Base-by-base conservation (phyloP, 1,284 basidiomycete species). In the Leccinum holopus region DNA sequence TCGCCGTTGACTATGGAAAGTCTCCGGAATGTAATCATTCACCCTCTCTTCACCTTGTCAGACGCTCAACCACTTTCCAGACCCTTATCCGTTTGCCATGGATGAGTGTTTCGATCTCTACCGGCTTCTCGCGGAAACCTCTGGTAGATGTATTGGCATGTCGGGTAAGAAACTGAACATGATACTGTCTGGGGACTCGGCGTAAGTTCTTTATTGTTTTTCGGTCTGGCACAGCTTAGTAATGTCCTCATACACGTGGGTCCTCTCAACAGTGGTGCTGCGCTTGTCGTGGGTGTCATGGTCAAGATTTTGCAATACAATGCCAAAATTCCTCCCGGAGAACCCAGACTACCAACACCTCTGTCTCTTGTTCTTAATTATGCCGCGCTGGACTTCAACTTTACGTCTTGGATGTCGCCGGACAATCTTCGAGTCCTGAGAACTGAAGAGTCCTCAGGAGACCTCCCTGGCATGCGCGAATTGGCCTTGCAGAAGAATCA, bases 401-500 rank as follows among this genome's bases (percentile, higher is more conserved):
- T 96, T 74, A 93, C 92, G 0, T 94, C 94, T 28, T 99, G 97
- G 97, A 98, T 98, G 95, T 88, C 95, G 0, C 89, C 91, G 1
- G 84, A 85, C 21, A 90, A 97, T 75, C 81, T 98, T 56, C 86
- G 86, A 5, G 90, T 97, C 11, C 81, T 98, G 11, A 85, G 91
- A 63, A 82, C 85, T 1, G 93, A 94, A 70, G 90, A 95, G 70
- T 94, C 92, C 0, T 86, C 89, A n/a, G 84, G 86, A 1, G 83
- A 87, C 70, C 74, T 90, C 14, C 81, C 84, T 25, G 88, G 89
- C 0, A 74, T 95, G 65, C 79, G 76, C 58, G 82, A 84, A 60
- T 69, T 87, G 52, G 85, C 86, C 6, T 87, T 87, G 63, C 90
- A 91, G 73, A 97, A 97, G 77, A 91, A 97, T 71, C 95, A 98